phyloP scores from a whole-genome alignment of 208 protist genomes.

The Crithidia acanthocephali region DNA sequence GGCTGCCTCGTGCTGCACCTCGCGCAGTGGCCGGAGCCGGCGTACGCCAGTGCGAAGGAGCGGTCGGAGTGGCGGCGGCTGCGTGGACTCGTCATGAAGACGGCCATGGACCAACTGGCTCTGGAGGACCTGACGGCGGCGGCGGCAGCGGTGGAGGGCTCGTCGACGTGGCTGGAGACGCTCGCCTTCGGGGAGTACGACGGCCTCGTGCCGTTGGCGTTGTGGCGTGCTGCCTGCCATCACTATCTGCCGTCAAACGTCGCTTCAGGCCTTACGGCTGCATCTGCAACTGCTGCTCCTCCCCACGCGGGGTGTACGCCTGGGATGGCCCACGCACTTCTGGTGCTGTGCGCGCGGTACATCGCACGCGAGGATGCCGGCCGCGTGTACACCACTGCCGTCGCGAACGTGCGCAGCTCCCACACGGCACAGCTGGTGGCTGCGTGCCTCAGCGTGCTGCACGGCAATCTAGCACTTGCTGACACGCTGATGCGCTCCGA shows the following conservation, averaged over 20 bases:
- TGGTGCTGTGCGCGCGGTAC: slow-evolving; percentile 32
- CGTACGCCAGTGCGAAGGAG: neutral
- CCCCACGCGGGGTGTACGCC: neutral
- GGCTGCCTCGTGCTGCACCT: slow-evolving; percentile 20
- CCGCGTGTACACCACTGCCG: neutral
- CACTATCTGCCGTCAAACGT: neutral
- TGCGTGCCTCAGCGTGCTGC: slow-evolving; percentile 12
- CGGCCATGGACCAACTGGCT: slow-evolving; percentile 27
- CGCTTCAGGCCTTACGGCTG: too few relatives aligned
- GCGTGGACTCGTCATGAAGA: slow-evolving; percentile 48
- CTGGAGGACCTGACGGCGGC: slow-evolving; percentile 21
- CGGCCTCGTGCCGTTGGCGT: slow-evolving; percentile 33
- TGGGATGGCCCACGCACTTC: slow-evolving; percentile 25
- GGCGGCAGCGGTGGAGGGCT: neutral
- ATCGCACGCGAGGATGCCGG: neutral
- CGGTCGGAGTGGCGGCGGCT: slow-evolving; percentile 65
- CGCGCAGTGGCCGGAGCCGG: slow-evolving; percentile 22
- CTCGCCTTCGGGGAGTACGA: slow-evolving; percentile 48
- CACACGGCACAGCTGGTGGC: slow-evolving; percentile 28
- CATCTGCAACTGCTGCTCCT: neutral
- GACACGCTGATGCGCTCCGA: slow-evolving; percentile 14
- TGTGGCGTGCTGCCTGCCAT: slow-evolving; percentile 48
- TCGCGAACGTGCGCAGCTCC: slow-evolving; percentile 20
- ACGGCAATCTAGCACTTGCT: neutral
- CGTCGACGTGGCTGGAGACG: slow-evolving; percentile 40